These are phyloP conservation scores for Stemphylium lycopersici DNA, from an alignment of 2,329 filamentous ascomycete species.

Conservation along the genomic window DNA sequence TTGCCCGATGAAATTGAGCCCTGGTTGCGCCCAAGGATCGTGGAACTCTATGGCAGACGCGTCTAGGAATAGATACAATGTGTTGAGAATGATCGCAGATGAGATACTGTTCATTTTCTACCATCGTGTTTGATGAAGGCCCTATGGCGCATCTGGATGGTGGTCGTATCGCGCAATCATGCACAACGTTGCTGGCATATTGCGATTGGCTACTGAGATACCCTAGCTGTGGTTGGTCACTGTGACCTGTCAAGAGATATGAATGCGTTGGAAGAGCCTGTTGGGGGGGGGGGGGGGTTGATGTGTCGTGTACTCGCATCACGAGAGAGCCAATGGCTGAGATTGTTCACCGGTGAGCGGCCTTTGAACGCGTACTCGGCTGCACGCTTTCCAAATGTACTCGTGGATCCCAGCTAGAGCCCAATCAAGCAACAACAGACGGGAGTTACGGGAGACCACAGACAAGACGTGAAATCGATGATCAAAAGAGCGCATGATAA, in stretches of 20 bases:
- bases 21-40: constrained; percentile 10
- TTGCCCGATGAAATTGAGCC: constrained; percentile 13
- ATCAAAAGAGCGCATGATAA: constrained; percentile 27
- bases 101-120: constrained; percentile 2
- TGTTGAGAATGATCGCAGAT: background rate
- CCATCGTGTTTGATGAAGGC: constrained; percentile 10
- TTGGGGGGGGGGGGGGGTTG: constrained; percentile 4
- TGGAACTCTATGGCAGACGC: constrained; percentile 14
- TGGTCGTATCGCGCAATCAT: constrained; percentile 20
- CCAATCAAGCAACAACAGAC: background rate
- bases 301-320: constrained; percentile 13
- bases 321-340: constrained; percentile 5
- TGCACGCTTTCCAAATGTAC: background rate
- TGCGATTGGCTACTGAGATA: constrained; percentile 24
- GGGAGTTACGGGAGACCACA: background rate
- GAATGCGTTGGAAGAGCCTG: constrained; percentile 26
- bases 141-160: constrained; percentile 5
- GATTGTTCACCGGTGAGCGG: constrained; percentile 15
- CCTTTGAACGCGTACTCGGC: background rate
- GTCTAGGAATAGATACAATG: constrained; percentile 30
- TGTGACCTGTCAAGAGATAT: constrained; percentile 29
- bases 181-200: constrained; percentile 16
- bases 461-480: constrained; percentile 17
- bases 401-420: background rate
- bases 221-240: constrained; percentile 12